These are phyloP conservation scores for Medicago lupulina DNA, from an alignment of 306 rosid genomes.

Conservation along the genomic window DNA sequence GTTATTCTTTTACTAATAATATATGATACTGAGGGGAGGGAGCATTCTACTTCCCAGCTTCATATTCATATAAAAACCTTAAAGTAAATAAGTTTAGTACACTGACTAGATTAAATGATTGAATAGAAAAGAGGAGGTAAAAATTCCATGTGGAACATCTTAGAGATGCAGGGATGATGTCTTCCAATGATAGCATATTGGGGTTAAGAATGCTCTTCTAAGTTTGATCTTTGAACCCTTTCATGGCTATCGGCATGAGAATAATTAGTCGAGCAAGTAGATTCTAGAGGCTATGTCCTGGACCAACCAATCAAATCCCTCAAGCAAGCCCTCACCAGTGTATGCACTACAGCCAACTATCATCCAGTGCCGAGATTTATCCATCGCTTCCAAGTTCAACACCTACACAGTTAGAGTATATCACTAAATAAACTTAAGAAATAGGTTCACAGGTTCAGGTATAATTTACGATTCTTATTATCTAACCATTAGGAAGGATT, in stretches of 20 bases:
- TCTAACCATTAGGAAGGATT: too few species aligned
- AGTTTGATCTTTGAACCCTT: slow-evolving; percentile 24
- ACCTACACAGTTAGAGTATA: slow-evolving; percentile 48
- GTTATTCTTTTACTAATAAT: too few species aligned
- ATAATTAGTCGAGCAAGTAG: slow-evolving; percentile 63
- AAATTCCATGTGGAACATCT: background rate
- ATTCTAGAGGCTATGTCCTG: slow-evolving; percentile 87
- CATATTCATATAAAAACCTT: background rate
- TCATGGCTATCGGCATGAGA: background rate
- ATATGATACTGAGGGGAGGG: background rate
- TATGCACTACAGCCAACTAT: slow-evolving; percentile 86
- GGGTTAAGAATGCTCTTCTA: slow-evolving; percentile 13
- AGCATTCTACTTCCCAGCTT: slow-evolving; percentile 1
- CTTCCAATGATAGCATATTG: slow-evolving; percentile 8
- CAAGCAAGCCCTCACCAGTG: slow-evolving; percentile 81
- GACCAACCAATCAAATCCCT: slow-evolving; percentile 91
- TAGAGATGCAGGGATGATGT: background rate
- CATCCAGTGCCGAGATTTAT: slow-evolving; percentile 77
- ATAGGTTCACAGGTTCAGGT: background rate
- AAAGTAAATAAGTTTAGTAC: background rate
- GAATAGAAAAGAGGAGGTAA: background rate
- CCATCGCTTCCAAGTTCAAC: slow-evolving; percentile 80
- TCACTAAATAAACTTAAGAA: slow-evolving; percentile 5
- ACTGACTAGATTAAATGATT: slow-evolving; percentile 3
- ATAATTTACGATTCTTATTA: background rate